Base-by-base conservation (phyloP, 106 monocot species). In the Narthecium ossifragum region DNA sequence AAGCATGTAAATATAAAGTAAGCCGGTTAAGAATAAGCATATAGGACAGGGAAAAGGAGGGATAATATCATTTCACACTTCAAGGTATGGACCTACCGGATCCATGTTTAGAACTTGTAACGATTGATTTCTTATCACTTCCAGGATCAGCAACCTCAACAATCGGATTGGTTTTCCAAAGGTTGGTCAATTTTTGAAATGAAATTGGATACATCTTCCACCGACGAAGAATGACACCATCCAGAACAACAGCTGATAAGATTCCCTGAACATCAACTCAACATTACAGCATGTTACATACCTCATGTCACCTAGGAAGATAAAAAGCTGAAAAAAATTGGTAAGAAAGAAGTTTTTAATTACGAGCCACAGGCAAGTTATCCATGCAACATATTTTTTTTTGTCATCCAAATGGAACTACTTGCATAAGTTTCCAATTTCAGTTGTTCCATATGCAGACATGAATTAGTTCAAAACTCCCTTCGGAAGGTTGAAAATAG, bases 161-260 rank as follows among this genome's bases (percentile, higher is more conserved):
- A 34, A 85, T 70, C 45, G 78, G 50, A 67, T 74, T 77, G 24
- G 46, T 51, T 38, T 60, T 71, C 24, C 62, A 66, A 54, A 77
- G 62, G n/a, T 68, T 73, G 61, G 59, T 67, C 64, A 86, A 53
- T 12, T 72, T 68, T 57, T 60, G 34, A 53, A 91, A 57, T 68
- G 83, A 64, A 56, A 98, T 75, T 15, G 87, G 91, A 82, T 66
- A 74, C 81, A 84, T 54, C 58, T 69, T 91, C 96, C 96, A 98
- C 5, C 34, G 11, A 15, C 51, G 49, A 40, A 98, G 60, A 68
- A 62, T 46, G 65, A 54, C 34, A 30, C 76, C 73, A 59, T 87
- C 76, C 36, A 98, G 21, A 27, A 53, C 63, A 46, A 98, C 91
- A 64, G 70, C 28, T 59, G 96, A 98, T 10, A 98, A 63, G 67